Base-by-base conservation (phyloP, 1,284 basidiomycete species). In the Caloboletus inedulis region DNA sequence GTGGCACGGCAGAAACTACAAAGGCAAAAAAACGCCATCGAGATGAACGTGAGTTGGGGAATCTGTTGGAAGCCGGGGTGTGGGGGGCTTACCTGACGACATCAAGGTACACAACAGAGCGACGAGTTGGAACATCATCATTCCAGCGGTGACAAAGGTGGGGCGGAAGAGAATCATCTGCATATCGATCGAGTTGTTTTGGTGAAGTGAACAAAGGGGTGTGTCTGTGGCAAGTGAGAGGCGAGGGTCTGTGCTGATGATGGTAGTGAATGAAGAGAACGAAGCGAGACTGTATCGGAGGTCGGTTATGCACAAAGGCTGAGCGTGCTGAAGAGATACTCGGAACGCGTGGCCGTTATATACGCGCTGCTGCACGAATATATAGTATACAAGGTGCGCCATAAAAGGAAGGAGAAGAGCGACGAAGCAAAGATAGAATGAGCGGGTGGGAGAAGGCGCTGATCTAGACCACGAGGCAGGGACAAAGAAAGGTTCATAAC, bases 231-330 rank as follows among this genome's bases (percentile, higher is more conserved):
- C 41, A 23, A 30, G 18, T 33, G 41, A 18, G 29, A 13, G 10
- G 27, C 8, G 54, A 55, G 54, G 19, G 42, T 42, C 53, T 23
- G 53, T 46, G 56, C 36, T 18, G 40, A 19, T 9, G 29, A 21
- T 7, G 18, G 23, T 21, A 25, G n/a, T 13, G 3, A n/a, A 3
- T 18, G 27, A 44, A 29, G 18, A 7, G 13, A 19, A 19, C 2
- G 23, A 16, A 42, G 25, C 4, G 7, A 7, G 25, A 27, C 25
- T 27, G 27, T 23, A 5, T 23, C 23, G 23, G 5, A 3, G 23
- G 27, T 27, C 27, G 8, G 27, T 9, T 9, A 27, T 27, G 7
- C 27, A 27, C 27, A 9, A 14, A 6, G 14, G 8, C 21, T 25
- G 21, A 8, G 33, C 12, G 25, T 7, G 21, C 14, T 41, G 33